phyloP scores from a whole-genome alignment of 192 early-diverging fungal genomes.

The Backusella australiensis region DNA sequence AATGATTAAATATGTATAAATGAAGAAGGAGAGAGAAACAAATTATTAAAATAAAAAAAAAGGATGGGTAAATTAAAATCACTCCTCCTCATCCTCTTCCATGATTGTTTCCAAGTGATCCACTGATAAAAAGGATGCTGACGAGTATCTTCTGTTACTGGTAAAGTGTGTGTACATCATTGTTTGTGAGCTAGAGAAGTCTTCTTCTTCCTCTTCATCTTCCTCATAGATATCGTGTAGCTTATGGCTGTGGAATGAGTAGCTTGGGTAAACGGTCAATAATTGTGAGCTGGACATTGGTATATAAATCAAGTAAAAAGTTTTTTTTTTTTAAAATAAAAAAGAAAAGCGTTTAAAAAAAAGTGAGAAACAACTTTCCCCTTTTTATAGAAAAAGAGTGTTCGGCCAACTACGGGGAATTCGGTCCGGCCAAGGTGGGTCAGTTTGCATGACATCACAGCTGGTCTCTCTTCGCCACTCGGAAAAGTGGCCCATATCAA shows the following conservation, averaged over 20 bases:
- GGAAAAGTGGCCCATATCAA: not conserved
- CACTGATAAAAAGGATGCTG: not conserved
- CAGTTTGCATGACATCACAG: slow-evolving; percentile 2
- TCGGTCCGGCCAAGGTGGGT: not conserved
- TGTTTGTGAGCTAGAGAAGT: not conserved
- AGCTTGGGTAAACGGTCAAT: not conserved
- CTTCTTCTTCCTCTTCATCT: not conserved
- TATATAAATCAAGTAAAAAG: not conserved
- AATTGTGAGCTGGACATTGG: not conserved
- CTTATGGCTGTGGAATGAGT: not conserved
- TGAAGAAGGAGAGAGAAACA: not conserved
- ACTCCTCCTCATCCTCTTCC: not conserved
- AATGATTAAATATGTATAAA: slow-evolving; percentile 4
- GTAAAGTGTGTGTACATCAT: not conserved
- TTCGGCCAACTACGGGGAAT: not conserved
- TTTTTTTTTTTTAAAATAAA: not conserved
- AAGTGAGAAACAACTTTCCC: not conserved
- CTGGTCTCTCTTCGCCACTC: not conserved
- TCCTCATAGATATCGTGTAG: not conserved
- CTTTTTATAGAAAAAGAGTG: not conserved
- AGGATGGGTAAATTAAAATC: not conserved
- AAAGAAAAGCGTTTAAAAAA: not conserved
- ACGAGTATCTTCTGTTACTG: slow-evolving; percentile 1
- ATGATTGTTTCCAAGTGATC: slow-evolving; percentile 1
- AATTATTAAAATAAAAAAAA: not conserved